A percentile compares a stretch with the other conserved stretches of the same genome.
phyloP scores from a whole-genome alignment of 1,284 basidiomycete genomes.

The Irpex sp. region DNA sequence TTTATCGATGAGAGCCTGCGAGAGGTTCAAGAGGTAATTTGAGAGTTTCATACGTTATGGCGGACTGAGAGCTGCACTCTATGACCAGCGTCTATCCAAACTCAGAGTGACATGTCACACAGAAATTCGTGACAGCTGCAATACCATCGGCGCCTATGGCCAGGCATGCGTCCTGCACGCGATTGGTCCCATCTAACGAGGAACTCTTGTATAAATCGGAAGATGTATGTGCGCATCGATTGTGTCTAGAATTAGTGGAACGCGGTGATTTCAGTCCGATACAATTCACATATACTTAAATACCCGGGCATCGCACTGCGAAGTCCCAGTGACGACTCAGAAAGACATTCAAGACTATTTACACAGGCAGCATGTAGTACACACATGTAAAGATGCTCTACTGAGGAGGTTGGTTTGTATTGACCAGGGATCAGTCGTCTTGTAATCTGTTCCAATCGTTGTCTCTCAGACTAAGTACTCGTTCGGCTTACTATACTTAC shows the following conservation, averaged over 20 bases:
- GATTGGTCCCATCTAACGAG: no score
- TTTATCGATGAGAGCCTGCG: constrained; percentile 55
- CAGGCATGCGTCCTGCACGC: no score
- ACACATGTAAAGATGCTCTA: no score
- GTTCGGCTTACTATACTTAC: no score
- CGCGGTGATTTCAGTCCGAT: neutral
- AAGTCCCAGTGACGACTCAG: neutral
- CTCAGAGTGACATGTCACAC: no score
- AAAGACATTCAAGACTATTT: neutral
- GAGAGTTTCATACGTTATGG: constrained; percentile 48
- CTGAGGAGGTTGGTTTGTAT: no score
- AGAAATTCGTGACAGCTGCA: no score
- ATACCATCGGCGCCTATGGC: no score
- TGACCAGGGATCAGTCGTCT: no score
- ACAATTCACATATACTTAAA: neutral
- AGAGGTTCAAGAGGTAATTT: constrained; percentile 57
- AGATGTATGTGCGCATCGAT: neutral
- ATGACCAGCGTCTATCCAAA: neutral
- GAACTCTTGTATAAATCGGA: neutral
- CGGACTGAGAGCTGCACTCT: neutral
- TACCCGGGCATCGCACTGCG: neutral
- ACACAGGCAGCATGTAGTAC: neutral
- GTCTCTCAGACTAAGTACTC: no score
- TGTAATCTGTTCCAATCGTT: no score
- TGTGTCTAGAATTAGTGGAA: neutral